Evolutionary conservation across 257 asterid species (phyloP).

Genomic region (Solanum clarkiae): DNA sequence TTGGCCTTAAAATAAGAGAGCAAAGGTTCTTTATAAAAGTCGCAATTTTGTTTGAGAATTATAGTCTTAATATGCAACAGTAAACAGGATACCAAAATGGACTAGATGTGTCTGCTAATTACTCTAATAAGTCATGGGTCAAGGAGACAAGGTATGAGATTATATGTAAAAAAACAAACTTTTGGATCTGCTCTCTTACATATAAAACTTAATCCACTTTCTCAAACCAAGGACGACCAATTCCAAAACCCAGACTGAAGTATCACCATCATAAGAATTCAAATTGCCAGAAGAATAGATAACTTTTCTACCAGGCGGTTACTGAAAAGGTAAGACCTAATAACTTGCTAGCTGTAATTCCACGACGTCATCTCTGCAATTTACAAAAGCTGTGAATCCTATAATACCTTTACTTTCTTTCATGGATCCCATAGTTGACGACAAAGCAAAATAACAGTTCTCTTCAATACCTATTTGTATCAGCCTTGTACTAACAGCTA

Average conservation of each 20-base stretch:
- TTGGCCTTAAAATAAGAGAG: neutral
- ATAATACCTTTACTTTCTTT: neutral
- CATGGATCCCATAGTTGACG: neutral
- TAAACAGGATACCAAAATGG: neutral
- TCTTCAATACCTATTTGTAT: neutral
- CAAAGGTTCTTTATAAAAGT: neutral
- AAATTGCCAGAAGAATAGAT: neutral
- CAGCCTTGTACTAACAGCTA: neutral
- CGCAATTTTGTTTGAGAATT: neutral
- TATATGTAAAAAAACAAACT: neutral
- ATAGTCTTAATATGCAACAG: neutral
- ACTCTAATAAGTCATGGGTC: neutral
- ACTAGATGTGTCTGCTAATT: neutral
- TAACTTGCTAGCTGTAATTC: neutral
- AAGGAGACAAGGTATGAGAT: neutral
- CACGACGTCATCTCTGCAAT: neutral
- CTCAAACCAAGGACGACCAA: neutral
- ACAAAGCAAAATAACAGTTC: neutral
- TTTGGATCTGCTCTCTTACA: neutral
- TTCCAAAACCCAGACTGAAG: neutral
- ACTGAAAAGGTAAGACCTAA: neutral
- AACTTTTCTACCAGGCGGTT: neutral
- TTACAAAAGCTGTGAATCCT: neutral
- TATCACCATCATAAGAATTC: neutral
- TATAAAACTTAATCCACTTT: neutral